Evolutionary conservation across 306 rosid genomes (phyloP).

Genomic region (Vachellia collinsii): DNA sequence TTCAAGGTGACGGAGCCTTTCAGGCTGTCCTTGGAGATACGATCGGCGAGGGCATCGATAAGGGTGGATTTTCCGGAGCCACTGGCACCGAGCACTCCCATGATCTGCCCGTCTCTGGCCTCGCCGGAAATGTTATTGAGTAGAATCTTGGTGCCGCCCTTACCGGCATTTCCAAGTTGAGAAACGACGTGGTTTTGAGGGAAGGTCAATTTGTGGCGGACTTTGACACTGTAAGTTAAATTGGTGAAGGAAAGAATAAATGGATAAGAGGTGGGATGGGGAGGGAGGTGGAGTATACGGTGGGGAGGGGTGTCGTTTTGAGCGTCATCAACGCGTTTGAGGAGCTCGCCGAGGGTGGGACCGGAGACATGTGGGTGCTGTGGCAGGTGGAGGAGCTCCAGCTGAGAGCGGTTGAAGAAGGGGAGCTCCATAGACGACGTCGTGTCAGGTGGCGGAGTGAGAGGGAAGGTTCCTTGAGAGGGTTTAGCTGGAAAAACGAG

Average conservation of each 20-base stretch:
- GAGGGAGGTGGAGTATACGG: slow-evolving; percentile 31
- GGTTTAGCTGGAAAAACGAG: neutral
- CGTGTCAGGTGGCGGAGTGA: neutral
- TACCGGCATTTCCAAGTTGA: slow-evolving; percentile 13
- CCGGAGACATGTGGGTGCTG: neutral
- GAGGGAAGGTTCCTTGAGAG: neutral
- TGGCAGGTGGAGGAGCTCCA: slow-evolving; percentile 47
- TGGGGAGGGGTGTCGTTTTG: slow-evolving; percentile 50
- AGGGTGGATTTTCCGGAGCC: slow-evolving; percentile 94
- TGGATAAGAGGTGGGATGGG: slow-evolving; percentile 46
- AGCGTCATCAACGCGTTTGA: slow-evolving; percentile 68
- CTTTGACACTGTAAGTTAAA: slow-evolving; percentile 74
- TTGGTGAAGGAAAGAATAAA: slow-evolving; percentile 71
- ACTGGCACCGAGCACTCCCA: slow-evolving; percentile 92
- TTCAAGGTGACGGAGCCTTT: slow-evolving; percentile 66
- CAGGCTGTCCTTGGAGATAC: slow-evolving; percentile 77
- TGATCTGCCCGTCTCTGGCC: slow-evolving; percentile 87
- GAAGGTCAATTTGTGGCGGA: slow-evolving; percentile 43
- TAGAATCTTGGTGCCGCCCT: slow-evolving; percentile 46
- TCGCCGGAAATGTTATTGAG: slow-evolving; percentile 80
- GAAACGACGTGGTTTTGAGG: slow-evolving; percentile 8
- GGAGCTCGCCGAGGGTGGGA: slow-evolving; percentile 75
- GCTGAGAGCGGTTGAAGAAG: slow-evolving; percentile 44
- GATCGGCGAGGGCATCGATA: slow-evolving; percentile 81
- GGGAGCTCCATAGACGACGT: slow-evolving; percentile 21